Base-by-base conservation (phyloP, 2,329 filamentous ascomycete genomes). In the Pseudogymnoascus sp. region DNA sequence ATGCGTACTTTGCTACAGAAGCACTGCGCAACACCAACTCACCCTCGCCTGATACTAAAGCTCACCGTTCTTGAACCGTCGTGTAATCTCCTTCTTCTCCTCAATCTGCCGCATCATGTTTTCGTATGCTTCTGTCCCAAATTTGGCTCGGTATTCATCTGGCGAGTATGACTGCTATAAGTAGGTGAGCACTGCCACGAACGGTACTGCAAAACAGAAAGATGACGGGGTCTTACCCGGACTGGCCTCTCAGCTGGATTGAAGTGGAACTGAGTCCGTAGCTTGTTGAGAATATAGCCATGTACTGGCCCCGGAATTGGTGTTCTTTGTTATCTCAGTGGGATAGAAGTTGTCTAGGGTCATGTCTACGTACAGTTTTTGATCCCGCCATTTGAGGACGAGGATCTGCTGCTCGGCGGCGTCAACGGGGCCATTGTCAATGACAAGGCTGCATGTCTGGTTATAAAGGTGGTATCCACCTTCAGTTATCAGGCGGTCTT, bases 401-500 rank as follows among this genome's bases (percentile, higher is more conserved):
- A 36, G 11, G 12, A 36, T 36, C 5, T 36, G 35, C 12, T n/a
- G 35, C 35, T 36, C 35, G n/a, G 35, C 8, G 30, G 30, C 30
- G 9, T 33, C 30, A 33, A 33, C 9, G 30, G 30, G 30, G 6
- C 30, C 49, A 28, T 60, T 59, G 58, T 62, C 64, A 55, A 65
- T 62, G 7, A 65, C 28, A 42, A 62, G 61, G 16, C 49, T 61
- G 41, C 64, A 62, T 42, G 23, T 61, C 12, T 60, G 59, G 36
- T 65, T 65, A 60, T 45, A 60, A 22, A 60, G 30, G n/a, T 63
- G n/a, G 35, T 2, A 36, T 52, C 64, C 62, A 49, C 64, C 62
- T 39, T 39, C 59, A 55, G 42, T 63, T 58, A 28, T 62, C 41
- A 65, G 60, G 62, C 62, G 60, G 62, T 60, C 64, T 28, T 58